Evolutionary conservation across 345 rosid genomes (phyloP).

Genomic region (Brassica nigra): DNA sequence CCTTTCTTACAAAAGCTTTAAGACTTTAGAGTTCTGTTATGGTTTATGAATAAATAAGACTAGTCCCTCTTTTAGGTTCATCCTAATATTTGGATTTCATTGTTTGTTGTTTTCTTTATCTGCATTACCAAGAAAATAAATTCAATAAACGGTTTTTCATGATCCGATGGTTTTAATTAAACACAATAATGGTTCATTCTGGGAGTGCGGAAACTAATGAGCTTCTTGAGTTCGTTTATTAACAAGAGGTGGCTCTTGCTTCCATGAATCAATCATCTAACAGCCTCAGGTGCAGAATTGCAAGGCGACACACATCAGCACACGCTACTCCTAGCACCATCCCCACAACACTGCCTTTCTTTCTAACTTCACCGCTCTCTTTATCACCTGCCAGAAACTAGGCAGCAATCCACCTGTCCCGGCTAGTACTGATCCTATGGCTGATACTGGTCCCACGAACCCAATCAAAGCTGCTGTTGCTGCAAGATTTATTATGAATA

Average conservation of each 20-base stretch:
- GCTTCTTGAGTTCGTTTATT: neutral
- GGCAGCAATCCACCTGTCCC: slow-evolving; percentile 89
- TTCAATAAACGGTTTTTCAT: neutral
- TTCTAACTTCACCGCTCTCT: slow-evolving; percentile 70
- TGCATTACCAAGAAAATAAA: neutral
- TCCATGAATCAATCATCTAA: slow-evolving; percentile 41
- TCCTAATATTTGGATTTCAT: slow-evolving; percentile 23
- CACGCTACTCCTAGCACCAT: slow-evolving; percentile 64
- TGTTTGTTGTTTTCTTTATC: slow-evolving; percentile 25
- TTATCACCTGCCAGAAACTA: slow-evolving; percentile 58
- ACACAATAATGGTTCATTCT: neutral
- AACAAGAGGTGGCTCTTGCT: neutral
- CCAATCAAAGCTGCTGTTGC: slow-evolving; percentile 78
- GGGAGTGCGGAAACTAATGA: neutral
- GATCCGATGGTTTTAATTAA: too few relatives aligned
- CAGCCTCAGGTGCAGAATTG: slow-evolving; percentile 98
- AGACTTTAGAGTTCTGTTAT: slow-evolving; percentile 18
- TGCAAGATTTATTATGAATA: neutral
- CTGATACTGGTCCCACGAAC: slow-evolving; percentile 85
- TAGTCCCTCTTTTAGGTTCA: neutral
- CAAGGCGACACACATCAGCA: slow-evolving; percentile 83
- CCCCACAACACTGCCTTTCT: slow-evolving; percentile 62
- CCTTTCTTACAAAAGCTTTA: neutral
- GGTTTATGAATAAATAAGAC: slow-evolving; percentile 20
- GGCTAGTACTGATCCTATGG: slow-evolving; percentile 85